Evolutionary conservation across 2,329 filamentous ascomycete species (phyloP), one percentile per base, ranked within the genome.

Genomic region (Pseudogymnoascus sp.): DNA sequence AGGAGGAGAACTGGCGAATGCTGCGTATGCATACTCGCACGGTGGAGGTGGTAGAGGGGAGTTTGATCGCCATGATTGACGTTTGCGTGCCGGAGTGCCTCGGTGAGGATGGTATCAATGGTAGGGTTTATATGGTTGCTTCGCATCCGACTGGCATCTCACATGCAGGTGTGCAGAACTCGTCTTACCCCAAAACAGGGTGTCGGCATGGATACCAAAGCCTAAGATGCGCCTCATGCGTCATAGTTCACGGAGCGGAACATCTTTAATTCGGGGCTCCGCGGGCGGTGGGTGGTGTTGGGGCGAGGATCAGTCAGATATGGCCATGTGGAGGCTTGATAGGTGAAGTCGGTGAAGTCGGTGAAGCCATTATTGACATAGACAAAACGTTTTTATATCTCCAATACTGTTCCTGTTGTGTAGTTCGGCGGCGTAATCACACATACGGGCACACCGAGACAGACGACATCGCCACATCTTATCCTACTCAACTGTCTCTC

Each of bases 341-440:
- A 58, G 30, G 57, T 38, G 57, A 59, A 28, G 35, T 48, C 57
- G 30, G 57, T 38, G 57, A 59, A 28, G 35, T 48, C 57, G 19
- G 39, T 45, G 28, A 45, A 13, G 35, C 57, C 39, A n/a, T 9
- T 38, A 19, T 39, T 57, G 10, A 30, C 18, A 30, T 30, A 30
- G n/a, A n/a, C n/a, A 52, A 18, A 9, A 30, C 45, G 26, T 30
- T 52, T 52, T 26, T 52, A 30, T 52, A 52, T 30, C 26, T 52
- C 2, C 15, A 7, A 30, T 30, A 19, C n/a, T 9, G 13, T 30
- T 30, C 12, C n/a, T 52, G 23, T 28, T 52, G 13, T 52, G n/a
- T 30, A 52, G 41, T 12, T 52, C 23, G 12, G 10, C n/a, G n/a
- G 45, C 26, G 13, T 52, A 7, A 52, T 19, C 45, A n/a, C 9